phyloP scores from a whole-genome alignment of 2,329 filamentous ascomycete species.

The Clarireedia monteithiana region DNA sequence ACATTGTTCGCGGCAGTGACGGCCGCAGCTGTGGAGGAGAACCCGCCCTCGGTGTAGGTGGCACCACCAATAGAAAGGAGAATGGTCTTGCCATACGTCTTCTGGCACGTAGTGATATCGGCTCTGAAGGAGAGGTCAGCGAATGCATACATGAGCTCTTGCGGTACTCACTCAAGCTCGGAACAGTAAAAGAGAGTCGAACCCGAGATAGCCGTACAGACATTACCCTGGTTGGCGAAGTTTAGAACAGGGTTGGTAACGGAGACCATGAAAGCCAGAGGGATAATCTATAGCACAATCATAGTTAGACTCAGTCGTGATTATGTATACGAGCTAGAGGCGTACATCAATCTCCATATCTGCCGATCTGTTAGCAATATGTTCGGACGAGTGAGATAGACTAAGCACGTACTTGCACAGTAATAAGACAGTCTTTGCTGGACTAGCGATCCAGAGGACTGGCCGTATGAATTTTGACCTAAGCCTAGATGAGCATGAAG shows the following conservation, averaged over 20 bases:
- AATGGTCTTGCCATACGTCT: conserved; percentile 57
- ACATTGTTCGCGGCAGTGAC: conserved; percentile 50
- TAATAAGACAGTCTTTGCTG: conserved; percentile 52
- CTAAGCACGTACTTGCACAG: conserved; percentile 43
- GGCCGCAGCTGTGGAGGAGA: conserved; percentile 45
- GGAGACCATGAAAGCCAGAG: conserved; percentile 53
- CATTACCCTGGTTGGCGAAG: conserved; percentile 56
- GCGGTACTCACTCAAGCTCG: conserved; percentile 50
- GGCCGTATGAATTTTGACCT: conserved; percentile 53
- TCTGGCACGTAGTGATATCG: conserved; percentile 54
- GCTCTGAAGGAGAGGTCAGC: conserved; percentile 16
- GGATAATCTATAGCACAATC: conserved; percentile 43
- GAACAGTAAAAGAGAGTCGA: conserved; percentile 53
- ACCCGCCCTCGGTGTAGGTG: conserved; percentile 62
- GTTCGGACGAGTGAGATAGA: neutral
- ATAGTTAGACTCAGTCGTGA: conserved; percentile 10
- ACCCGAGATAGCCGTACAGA: conserved; percentile 51
- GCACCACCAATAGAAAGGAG: conserved; percentile 65
- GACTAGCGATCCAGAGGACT: conserved; percentile 34
- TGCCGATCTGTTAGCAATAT: conserved; percentile 15
- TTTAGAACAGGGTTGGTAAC: conserved; percentile 50
- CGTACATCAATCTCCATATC: conserved; percentile 41
- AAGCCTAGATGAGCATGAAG: conserved; percentile 6
- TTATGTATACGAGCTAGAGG: neutral
- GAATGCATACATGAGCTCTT: neutral